These are phyloP conservation scores for Seiridium unicorne DNA, from an alignment of 2,329 filamentous ascomycete genomes.

Conservation along the genomic window DNA sequence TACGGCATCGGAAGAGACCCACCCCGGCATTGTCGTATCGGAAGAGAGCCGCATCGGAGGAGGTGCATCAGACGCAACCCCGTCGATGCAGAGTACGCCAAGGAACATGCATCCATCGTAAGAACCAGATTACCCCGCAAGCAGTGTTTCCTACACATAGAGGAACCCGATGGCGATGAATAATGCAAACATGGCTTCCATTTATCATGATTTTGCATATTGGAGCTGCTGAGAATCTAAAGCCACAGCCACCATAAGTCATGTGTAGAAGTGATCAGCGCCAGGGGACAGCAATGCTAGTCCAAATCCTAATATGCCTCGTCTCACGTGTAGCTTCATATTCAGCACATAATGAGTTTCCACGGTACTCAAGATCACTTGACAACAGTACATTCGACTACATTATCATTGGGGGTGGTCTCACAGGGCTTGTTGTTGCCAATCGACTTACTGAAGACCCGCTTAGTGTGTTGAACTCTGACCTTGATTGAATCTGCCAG, in stretches of 20 bases:
- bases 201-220: no score
- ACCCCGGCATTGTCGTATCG: no score
- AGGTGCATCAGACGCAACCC: no score
- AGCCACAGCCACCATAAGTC: no score
- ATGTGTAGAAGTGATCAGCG: not conserved
- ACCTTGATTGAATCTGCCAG: not conserved
- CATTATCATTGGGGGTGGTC: slow-evolving; percentile 13
- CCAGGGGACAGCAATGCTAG: no score
- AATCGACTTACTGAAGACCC: slow-evolving; percentile 14
- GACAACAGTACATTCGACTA: slow-evolving; percentile 9
- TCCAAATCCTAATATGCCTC: not conserved
- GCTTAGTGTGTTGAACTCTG: not conserved
- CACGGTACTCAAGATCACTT: not conserved
- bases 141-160: not conserved
- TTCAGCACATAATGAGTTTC: not conserved
- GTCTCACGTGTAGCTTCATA: not conserved
- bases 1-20: no score
- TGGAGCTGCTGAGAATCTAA: no score
- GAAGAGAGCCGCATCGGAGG: no score
- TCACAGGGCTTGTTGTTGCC: slow-evolving; percentile 13
- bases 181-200: no score
- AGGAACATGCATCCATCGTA: not conserved
- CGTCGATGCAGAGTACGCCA: not conserved
- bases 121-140: not conserved
- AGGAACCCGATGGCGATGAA: no score